Evolutionary conservation across 1,139 yeast genomes (phyloP).

Genomic region (Debaryomycetaceae sp.): DNA sequence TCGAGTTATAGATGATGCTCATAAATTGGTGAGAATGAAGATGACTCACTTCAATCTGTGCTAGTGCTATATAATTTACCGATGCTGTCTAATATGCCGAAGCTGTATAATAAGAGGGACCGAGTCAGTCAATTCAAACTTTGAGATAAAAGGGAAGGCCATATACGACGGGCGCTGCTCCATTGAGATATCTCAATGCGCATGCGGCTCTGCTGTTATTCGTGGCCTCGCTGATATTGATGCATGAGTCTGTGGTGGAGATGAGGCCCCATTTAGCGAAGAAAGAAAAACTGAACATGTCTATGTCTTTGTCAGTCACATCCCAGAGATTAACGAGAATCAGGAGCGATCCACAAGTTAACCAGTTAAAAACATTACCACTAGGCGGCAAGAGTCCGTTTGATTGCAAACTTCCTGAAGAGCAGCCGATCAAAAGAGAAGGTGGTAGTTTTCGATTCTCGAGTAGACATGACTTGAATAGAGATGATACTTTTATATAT

Average conservation of each 20-base stretch:
- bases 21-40: too few species aligned
- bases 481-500: slow-evolving; percentile 45
- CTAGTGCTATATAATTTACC: too few species aligned
- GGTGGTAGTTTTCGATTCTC: slow-evolving; percentile 52
- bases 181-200: slow-evolving; percentile 22
- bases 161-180: slow-evolving; percentile 31
- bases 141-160: slow-evolving; percentile 19
- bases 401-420: slow-evolving; percentile 68
- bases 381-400: slow-evolving; percentile 66
- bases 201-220: slow-evolving; percentile 10
- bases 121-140: neutral
- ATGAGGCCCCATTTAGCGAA: slow-evolving; percentile 63
- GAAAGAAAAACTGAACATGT: slow-evolving; percentile 61
- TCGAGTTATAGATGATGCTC: too few species aligned
- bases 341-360: slow-evolving; percentile 79
- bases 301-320: slow-evolving; percentile 94
- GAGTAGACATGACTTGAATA: slow-evolving; percentile 20
- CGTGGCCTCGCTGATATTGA: slow-evolving; percentile 50
- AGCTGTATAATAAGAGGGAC: too few species aligned
- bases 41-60: too few species aligned
- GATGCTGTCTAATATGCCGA: too few species aligned
- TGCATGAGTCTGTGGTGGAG: slow-evolving; percentile 10
- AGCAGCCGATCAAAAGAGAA: slow-evolving; percentile 81
- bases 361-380: slow-evolving; percentile 75
- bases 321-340: slow-evolving; percentile 91